Conservation (phyloP, 73 alveolate genomes). For the Breviolum minutum region DNA sequence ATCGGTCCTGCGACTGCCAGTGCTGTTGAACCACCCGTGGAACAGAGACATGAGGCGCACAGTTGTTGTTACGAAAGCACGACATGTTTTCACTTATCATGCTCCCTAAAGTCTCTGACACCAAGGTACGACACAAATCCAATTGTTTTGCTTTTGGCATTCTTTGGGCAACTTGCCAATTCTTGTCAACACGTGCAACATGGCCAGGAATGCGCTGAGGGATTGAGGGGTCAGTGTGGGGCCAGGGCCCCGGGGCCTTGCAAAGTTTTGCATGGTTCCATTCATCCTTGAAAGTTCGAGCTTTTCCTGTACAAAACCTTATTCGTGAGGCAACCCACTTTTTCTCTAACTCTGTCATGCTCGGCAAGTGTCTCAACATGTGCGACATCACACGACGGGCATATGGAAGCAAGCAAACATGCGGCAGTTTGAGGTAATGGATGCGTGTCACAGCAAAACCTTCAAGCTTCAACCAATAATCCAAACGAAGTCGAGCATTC, state of each 20-base stretch:
- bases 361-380: background rate
- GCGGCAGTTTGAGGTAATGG: background rate
- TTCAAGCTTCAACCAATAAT: background rate
- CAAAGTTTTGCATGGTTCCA: slow-evolving; percentile 15
- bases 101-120: background rate
- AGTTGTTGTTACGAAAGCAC: no score
- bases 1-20: background rate
- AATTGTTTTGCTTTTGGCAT: background rate
- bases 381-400: background rate
- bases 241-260: background rate
- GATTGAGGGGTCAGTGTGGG: background rate
- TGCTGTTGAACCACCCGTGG: background rate
- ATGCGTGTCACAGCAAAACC: background rate
- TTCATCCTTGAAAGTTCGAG: background rate
- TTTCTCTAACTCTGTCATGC: background rate
- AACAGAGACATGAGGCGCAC: no score
- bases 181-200: background rate
- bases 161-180: slow-evolving; percentile 26
- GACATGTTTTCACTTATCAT: no score
- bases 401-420: background rate
- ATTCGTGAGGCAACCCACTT: slow-evolving; percentile 20
- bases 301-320: background rate
- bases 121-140: background rate
- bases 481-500: background rate
- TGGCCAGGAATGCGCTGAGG: background rate